Evolutionary conservation across 371 early-diverging fungal genomes (phyloP).

Genomic region (Cokeromyces recurvatus): DNA sequence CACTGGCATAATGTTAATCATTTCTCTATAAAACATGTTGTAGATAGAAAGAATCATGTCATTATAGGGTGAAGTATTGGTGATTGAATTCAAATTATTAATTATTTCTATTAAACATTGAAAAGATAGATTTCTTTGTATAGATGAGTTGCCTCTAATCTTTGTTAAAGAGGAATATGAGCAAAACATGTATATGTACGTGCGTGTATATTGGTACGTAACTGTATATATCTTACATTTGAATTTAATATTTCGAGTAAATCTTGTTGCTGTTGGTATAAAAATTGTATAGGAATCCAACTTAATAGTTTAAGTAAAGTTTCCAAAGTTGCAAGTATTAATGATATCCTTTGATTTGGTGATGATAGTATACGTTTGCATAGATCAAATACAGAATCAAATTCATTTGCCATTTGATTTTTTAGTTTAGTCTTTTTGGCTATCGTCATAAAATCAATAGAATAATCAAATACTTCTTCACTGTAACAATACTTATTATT

Average conservation of each 20-base stretch:
- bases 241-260: slow-evolving; percentile 7
- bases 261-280: slow-evolving; percentile 11
- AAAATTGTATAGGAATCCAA: slow-evolving; percentile 23
- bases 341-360: too few relatives aligned
- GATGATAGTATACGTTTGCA: slow-evolving; percentile 87
- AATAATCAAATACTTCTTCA: slow-evolving; percentile 96
- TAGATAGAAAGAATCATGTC: too few relatives aligned
- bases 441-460: slow-evolving; percentile 91
- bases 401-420: slow-evolving; percentile 89
- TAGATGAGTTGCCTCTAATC: background rate
- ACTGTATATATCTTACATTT: slow-evolving; percentile 7
- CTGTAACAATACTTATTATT: slow-evolving; percentile 27
- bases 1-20: too few relatives aligned
- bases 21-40: too few relatives aligned
- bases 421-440: slow-evolving; percentile 82
- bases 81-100: too few relatives aligned
- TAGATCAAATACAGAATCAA: slow-evolving; percentile 89
- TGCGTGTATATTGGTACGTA: too few relatives aligned
- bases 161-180: too few relatives aligned
- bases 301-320: slow-evolving; percentile 52
- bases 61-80: too few relatives aligned
- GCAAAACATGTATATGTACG: too few relatives aligned
- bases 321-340: slow-evolving; percentile 86
- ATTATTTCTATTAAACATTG: slow-evolving; percentile 23
- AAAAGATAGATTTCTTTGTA: slow-evolving; percentile 12